Conservation (phyloP, 2,329 filamentous ascomycete genomes). For the Eutypella sp. region DNA sequence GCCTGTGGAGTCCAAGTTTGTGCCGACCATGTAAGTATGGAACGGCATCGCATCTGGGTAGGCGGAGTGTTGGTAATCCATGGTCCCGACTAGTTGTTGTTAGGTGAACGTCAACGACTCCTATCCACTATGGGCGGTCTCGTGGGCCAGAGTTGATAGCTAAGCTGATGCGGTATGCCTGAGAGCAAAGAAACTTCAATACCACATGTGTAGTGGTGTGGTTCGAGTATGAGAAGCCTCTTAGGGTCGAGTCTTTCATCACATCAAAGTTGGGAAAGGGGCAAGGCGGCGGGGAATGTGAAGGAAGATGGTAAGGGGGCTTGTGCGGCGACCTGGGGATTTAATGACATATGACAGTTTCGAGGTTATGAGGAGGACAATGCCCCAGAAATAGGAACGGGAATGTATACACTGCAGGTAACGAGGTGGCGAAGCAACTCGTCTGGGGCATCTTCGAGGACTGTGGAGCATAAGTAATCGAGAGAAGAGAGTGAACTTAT, state of each 20-base stretch:
- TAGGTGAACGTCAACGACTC: not conserved
- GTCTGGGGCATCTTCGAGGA: constrained; percentile 1
- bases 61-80: constrained; percentile 14
- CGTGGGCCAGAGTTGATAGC: not conserved
- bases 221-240: not conserved
- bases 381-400: not conserved
- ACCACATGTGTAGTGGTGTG: not conserved
- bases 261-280: not conserved
- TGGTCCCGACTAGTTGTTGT: constrained; percentile 1
- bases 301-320: not conserved
- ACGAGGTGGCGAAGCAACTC: constrained; percentile 4
- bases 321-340: not conserved
- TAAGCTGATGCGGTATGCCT: not conserved
- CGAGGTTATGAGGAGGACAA: not conserved
- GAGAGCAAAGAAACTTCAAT: not conserved
- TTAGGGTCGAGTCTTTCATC: not conserved
- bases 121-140: not conserved
- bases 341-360: not conserved
- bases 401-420: constrained; percentile 1
- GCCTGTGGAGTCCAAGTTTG: constrained; percentile 8
- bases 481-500: constrained; percentile 1
- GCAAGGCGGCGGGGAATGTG: not conserved
- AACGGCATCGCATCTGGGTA: constrained; percentile 12
- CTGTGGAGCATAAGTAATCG: not conserved
- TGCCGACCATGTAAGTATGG: constrained; percentile 7